phyloP scores from a whole-genome alignment of 371 early-diverging fungal genomes.

The Circinella minor region DNA sequence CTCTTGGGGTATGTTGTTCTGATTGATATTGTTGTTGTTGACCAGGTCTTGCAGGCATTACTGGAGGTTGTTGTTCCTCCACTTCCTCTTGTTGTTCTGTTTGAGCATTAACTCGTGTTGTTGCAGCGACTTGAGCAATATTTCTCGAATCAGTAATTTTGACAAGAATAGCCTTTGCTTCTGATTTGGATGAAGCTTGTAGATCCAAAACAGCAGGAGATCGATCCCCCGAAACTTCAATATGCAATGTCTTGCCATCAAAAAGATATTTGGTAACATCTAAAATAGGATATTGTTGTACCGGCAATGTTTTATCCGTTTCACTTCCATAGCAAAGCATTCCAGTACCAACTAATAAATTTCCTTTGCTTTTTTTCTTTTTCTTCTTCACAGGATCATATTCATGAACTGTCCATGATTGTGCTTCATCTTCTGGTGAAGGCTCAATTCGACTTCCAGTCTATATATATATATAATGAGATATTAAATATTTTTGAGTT shows the following conservation, averaged over 20 bases:
- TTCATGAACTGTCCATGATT: slow-evolving; percentile 46
- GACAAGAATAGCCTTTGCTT: slow-evolving; percentile 66
- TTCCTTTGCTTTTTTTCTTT: slow-evolving; percentile 73
- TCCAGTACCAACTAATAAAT: slow-evolving; percentile 64
- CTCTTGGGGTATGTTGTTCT: neutral
- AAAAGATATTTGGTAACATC: slow-evolving; percentile 58
- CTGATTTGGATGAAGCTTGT: slow-evolving; percentile 64
- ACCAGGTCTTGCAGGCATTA: slow-evolving; percentile 4
- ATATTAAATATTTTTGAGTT: no score
- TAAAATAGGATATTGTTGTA: slow-evolving; percentile 62
- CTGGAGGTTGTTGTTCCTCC: slow-evolving; percentile 5
- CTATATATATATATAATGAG: neutral
- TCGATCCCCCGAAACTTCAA: slow-evolving; percentile 57
- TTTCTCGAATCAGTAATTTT: slow-evolving; percentile 47
- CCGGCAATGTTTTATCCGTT: slow-evolving; percentile 70
- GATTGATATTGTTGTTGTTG: slow-evolving; percentile 9
- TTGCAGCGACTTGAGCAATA: slow-evolving; percentile 23
- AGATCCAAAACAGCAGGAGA: slow-evolving; percentile 61
- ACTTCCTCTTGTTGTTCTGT: neutral
- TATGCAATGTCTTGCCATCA: slow-evolving; percentile 62
- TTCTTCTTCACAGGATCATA: slow-evolving; percentile 63
- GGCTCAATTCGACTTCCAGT: slow-evolving; percentile 5
- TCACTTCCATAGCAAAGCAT: slow-evolving; percentile 68
- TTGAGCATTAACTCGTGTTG: slow-evolving; percentile 17
- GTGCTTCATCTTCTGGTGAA: slow-evolving; percentile 32